Percentiles rank a stretch among this genome's conserved stretches.
Evolutionary conservation across 768 basidiomycete species (phyloP).

Genomic region (Hypsizygus marmoreus): DNA sequence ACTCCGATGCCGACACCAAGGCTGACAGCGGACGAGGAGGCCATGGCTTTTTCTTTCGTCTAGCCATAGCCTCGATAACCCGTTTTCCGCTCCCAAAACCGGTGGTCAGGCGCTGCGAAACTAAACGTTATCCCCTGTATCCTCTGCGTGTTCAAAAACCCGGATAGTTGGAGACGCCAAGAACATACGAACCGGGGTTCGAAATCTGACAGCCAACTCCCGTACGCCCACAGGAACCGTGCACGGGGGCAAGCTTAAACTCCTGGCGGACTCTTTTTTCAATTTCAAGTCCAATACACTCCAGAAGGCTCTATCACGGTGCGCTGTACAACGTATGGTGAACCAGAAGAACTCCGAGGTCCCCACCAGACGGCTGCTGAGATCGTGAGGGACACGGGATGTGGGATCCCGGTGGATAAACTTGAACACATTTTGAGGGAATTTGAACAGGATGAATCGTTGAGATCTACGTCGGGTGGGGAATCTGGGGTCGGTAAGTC

Average conservation of each 20-base stretch:
- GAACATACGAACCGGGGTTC: constrained; percentile 75
- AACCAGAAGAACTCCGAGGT: constrained; percentile 51
- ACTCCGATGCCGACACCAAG: too few relatives aligned
- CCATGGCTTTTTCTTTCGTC: too few relatives aligned
- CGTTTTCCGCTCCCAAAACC: too few relatives aligned
- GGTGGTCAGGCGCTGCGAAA: too few relatives aligned
- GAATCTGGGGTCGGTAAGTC: constrained; percentile 51
- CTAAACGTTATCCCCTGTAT: too few relatives aligned
- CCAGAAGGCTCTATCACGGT: constrained; percentile 59
- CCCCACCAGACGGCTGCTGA: constrained; percentile 58
- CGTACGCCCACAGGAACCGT: too few relatives aligned
- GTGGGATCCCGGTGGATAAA: constrained; percentile 65
- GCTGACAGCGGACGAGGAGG: too few relatives aligned
- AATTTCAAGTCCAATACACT: constrained; percentile 78
- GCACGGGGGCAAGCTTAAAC: too few relatives aligned
- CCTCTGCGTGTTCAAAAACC: too few relatives aligned
- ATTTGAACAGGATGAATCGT: constrained; percentile 73
- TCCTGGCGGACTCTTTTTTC: too few relatives aligned
- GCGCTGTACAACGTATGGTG: constrained; percentile 50
- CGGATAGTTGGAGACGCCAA: constrained; percentile 72
- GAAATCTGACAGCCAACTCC: constrained; percentile 78
- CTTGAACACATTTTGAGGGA: constrained; percentile 79
- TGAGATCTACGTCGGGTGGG: constrained; percentile 35
- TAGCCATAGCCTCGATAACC: too few relatives aligned
- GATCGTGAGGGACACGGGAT: constrained; percentile 72